These are phyloP conservation scores for Fistulinella prunicolor DNA, from an alignment of 768 basidiomycete genomes.

Conservation along the genomic window DNA sequence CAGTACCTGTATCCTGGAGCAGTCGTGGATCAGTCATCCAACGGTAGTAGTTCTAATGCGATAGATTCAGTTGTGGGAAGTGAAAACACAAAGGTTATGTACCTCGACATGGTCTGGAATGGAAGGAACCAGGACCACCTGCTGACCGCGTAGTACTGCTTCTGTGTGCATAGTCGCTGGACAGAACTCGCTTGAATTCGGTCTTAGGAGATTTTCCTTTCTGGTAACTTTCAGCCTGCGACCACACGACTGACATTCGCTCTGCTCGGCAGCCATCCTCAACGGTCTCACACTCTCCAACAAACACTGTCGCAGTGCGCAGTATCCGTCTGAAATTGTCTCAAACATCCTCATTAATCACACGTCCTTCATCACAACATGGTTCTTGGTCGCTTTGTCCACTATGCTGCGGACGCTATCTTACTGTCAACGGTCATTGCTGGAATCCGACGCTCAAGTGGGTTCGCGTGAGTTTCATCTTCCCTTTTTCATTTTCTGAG, in stretches of 20 bases:
- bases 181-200: background rate
- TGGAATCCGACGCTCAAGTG: conserved; percentile 86
- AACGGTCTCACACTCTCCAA: background rate
- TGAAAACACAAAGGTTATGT: background rate
- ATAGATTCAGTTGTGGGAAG: background rate
- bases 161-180: conserved; percentile 17
- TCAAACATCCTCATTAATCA: conserved; percentile 2
- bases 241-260: background rate
- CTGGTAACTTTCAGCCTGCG: background rate
- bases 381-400: conserved; percentile 69
- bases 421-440: conserved; percentile 87
- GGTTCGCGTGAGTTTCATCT: conserved; percentile 70
- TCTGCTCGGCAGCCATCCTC: background rate
- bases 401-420: conserved; percentile 82
- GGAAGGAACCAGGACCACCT: conserved; percentile 81
- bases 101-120: conserved; percentile 49
- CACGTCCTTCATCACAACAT: conserved; percentile 31
- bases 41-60: conserved; percentile 67
- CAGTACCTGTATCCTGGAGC: conserved; percentile 77
- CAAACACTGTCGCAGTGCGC: background rate
- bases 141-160: conserved; percentile 57
- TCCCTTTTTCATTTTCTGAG: background rate
- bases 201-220: conserved; percentile 20
- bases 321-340: background rate
- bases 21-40: conserved; percentile 86